A percentile compares a stretch with the other conserved stretches of the same genome.
Conservation (phyloP, 2,329 filamentous ascomycete genomes). For the Ophiostoma ulmi region DNA sequence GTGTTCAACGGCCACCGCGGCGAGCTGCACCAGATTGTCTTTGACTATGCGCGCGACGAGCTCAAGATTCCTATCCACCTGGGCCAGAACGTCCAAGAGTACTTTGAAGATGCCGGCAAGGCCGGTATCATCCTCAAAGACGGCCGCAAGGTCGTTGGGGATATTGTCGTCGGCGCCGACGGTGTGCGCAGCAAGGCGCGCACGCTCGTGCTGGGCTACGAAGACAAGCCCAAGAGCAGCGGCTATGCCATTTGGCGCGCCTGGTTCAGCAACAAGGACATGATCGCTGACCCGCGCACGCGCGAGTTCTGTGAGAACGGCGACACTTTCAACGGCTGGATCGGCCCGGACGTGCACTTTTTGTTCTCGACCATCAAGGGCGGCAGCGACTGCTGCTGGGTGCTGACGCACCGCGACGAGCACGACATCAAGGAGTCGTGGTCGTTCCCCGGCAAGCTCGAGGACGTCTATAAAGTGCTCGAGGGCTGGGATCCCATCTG, state of each 20-base stretch:
- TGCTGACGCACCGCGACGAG: slow-evolving; percentile 51
- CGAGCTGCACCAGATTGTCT: slow-evolving; percentile 55
- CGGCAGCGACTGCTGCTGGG: slow-evolving; percentile 54
- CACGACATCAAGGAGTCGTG: slow-evolving; percentile 53
- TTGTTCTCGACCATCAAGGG: slow-evolving; percentile 54
- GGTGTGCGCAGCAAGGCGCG: slow-evolving; percentile 51
- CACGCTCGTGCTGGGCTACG: slow-evolving; percentile 47
- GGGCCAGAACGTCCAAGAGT: slow-evolving; percentile 46
- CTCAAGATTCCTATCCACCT: slow-evolving; percentile 53
- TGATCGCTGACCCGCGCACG: slow-evolving; percentile 48
- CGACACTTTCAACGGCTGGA: slow-evolving; percentile 56
- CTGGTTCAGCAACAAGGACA: slow-evolving; percentile 49
- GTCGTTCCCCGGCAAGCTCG: slow-evolving; percentile 49
- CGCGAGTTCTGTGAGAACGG: slow-evolving; percentile 51
- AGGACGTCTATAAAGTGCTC: slow-evolving; percentile 47
- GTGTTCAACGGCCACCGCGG: slow-evolving; percentile 58
- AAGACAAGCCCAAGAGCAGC: slow-evolving; percentile 47
- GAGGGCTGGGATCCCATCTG: slow-evolving; percentile 49
- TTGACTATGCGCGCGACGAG: slow-evolving; percentile 52
- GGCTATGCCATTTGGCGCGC: slow-evolving; percentile 51
- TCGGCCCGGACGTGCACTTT: slow-evolving; percentile 53
- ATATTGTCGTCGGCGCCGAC: slow-evolving; percentile 52
- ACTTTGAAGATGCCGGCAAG: slow-evolving; percentile 48
- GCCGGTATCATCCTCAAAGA: slow-evolving; percentile 42
- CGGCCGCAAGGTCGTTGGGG: slow-evolving; percentile 33